Evolutionary conservation across 148 eudicot genomes (phyloP), one percentile per base, ranked within the genome.

Genomic region (Rhododendron molle): DNA sequence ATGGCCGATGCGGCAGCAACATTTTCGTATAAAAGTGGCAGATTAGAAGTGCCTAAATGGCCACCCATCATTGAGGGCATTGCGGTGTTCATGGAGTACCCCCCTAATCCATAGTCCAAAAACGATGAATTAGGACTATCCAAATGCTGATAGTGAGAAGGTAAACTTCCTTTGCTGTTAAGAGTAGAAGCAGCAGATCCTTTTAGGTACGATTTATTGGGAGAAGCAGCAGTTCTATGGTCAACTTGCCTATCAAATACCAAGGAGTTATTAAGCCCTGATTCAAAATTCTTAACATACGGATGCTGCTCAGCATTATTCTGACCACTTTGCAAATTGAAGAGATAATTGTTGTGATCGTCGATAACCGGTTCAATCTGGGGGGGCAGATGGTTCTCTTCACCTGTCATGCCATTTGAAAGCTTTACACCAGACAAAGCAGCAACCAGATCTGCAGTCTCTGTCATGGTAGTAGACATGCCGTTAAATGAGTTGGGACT

Each of bases 361-460:
- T 91, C 88, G 85, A 82, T 83, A 85, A 88, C 92, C 16, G 87
- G 92, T 21, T 91, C 95, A 78, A 88, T 85, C 83, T 88, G 89
- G 76, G 93, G 87, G 26, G 92, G 73, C 86, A 90, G 85, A 85
- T 84, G 91, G 76, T 81, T 88, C 78, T 90, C 92, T 84, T 89
- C 93, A 82, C 87, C 91, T 69, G 86, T 71, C 43, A 80, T 87
- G 85, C 93, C 96, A 86, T 95, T 93, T 49, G 95, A 89, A 60
- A 97, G 92, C 67, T 89, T 95, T 93, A 97, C 89, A 84, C 93
- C 94, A 83, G 99, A 95, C 74, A 97, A 91, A 85, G 98, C 95
- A 88, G 92, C 83, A 18, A 87, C 92, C 62, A 97, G 89, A 88
- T 97, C 96, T 49, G 88, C 85, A 74, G 96, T 85, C 44, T 91